Percentiles rank a stretch among this genome's conserved stretches.
These are phyloP conservation scores for Xylaria telfairii DNA, from an alignment of 495 filamentous ascomycete species.

Conservation along the genomic window DNA sequence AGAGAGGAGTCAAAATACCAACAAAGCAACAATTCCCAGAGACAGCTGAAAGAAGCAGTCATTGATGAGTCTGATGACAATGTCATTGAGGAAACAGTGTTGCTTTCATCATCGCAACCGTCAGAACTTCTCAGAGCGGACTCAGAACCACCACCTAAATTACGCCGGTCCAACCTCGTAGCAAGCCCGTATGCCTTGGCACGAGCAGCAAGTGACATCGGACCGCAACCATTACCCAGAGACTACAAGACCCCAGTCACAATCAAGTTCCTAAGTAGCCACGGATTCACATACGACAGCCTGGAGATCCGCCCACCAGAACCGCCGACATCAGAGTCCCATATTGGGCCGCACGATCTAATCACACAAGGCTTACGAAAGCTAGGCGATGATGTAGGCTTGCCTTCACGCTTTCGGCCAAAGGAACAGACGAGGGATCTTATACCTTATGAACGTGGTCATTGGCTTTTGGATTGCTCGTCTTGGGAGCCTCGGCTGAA, in stretches of 20 bases:
- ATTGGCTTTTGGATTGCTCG: constrained; percentile 66
- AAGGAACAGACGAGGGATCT: constrained; percentile 55
- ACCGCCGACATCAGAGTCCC: constrained; percentile 31
- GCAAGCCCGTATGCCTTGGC: constrained; percentile 24
- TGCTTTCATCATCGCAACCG: constrained; percentile 35
- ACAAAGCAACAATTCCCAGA: neutral
- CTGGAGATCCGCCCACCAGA: constrained; percentile 47
- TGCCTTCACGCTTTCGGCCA: constrained; percentile 59
- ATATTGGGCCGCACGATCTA: constrained; percentile 37
- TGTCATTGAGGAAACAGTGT: constrained; percentile 33
- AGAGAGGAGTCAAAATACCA: neutral
- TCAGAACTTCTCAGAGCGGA: constrained; percentile 36
- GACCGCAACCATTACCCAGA: constrained; percentile 30
- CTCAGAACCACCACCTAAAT: constrained; percentile 47
- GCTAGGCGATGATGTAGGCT: constrained; percentile 58
- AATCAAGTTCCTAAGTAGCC: constrained; percentile 29
- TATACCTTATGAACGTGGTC: constrained; percentile 66
- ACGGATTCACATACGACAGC: constrained; percentile 37
- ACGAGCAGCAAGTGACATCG: constrained; percentile 48
- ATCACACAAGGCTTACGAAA: constrained; percentile 62
- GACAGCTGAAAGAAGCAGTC: neutral
- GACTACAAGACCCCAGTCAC: constrained; percentile 23
- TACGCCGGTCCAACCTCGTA: constrained; percentile 26
- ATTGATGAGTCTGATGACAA: constrained; percentile 29
- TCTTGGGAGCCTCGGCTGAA: constrained; percentile 49